Evolutionary conservation across 1,284 basidiomycete species (phyloP).

Genomic region (Pulveroboletus ridleyi): DNA sequence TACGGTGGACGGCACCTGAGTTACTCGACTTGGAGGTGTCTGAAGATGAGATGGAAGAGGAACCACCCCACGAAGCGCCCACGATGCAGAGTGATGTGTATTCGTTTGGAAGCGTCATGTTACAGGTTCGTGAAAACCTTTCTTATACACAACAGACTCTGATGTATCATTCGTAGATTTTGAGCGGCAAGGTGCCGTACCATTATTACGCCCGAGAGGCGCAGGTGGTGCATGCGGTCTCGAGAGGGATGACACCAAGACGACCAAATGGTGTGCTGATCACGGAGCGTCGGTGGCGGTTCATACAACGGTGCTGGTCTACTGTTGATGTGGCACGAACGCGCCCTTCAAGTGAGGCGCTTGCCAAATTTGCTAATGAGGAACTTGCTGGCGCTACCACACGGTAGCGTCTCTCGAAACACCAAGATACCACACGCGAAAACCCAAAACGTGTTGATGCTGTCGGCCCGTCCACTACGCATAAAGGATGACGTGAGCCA

Average conservation of each 20-base stretch:
- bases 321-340: slow-evolving; percentile 3
- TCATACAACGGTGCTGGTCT: too few relatives aligned
- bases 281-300: slow-evolving; percentile 8
- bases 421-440: too few relatives aligned
- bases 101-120: slow-evolving; percentile 31
- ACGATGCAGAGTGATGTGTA: slow-evolving; percentile 14
- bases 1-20: not conserved
- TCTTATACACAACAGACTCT: too few relatives aligned
- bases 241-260: slow-evolving; percentile 19
- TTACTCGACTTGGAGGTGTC: too few relatives aligned
- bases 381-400: slow-evolving; percentile 4
- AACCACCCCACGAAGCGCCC: too few relatives aligned
- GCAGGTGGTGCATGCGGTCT: slow-evolving; percentile 24
- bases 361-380: slow-evolving; percentile 5
- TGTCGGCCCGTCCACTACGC: too few relatives aligned
- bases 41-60: too few relatives aligned
- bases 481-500: too few relatives aligned
- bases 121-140: slow-evolving; percentile 19
- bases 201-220: slow-evolving; percentile 23
- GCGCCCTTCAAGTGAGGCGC: slow-evolving; percentile 16
- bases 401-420: not conserved
- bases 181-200: slow-evolving; percentile 21
- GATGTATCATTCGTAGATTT: slow-evolving; percentile 7
- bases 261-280: slow-evolving; percentile 12
- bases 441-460: too few relatives aligned